A percentile compares a stretch with the other conserved stretches of the same genome.
phyloP scores from a whole-genome alignment of 768 basidiomycete species.

The Amanita subjunquillea region DNA sequence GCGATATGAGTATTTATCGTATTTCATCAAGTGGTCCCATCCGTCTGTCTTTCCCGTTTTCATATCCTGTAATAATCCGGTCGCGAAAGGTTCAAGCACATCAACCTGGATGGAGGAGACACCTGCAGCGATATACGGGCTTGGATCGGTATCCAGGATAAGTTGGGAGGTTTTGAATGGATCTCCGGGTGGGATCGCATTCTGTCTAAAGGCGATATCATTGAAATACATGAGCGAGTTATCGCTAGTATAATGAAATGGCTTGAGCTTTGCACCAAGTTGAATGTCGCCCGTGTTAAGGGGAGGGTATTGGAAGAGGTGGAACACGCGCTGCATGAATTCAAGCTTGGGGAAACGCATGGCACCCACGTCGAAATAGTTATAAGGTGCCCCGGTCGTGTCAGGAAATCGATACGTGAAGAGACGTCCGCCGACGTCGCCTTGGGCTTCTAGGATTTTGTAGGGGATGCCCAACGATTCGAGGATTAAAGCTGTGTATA shows the following conservation, averaged over 20 bases:
- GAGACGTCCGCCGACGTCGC: background rate
- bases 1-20: conserved; percentile 14
- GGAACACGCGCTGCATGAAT: background rate
- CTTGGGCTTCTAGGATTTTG: background rate
- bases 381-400: background rate
- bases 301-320: background rate
- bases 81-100: background rate
- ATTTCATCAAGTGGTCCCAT: conserved; percentile 8
- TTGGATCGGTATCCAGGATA: background rate
- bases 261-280: background rate
- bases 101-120: background rate
- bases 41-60: background rate
- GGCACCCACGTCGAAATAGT: background rate
- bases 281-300: background rate
- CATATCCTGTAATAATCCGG: background rate
- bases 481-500: background rate
- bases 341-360: background rate
- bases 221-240: background rate
- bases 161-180: background rate
- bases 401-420: background rate
- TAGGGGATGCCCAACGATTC: background rate
- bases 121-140: background rate
- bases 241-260: no score
- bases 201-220: background rate
- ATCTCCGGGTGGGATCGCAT: background rate